Percentiles rank a stretch among this genome's conserved stretches.
Conservation (phyloP, 2,329 filamentous ascomycete genomes). For the Lojkania enalia region DNA sequence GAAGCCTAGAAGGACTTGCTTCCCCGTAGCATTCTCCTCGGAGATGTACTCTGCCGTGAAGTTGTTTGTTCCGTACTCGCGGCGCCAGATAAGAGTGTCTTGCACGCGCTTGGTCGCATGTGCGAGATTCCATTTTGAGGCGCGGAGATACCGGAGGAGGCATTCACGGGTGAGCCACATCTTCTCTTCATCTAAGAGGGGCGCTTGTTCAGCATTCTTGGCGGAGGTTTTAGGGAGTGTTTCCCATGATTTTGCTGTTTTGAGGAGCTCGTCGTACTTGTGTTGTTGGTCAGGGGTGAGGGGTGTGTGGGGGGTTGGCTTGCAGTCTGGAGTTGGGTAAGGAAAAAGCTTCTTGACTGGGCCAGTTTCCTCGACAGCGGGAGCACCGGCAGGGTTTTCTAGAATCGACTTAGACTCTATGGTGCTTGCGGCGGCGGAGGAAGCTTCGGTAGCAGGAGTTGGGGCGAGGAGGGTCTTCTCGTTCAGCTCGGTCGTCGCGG, state of each 20-base stretch:
- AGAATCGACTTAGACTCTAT: conserved; percentile 9
- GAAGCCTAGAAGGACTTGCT: conserved; percentile 87
- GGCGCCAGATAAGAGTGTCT: conserved; percentile 81
- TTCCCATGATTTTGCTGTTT: conserved; percentile 70
- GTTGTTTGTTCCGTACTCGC: conserved; percentile 78
- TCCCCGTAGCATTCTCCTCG: conserved; percentile 93
- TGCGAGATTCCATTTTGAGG: conserved; percentile 80
- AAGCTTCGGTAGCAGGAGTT: conserved; percentile 1
- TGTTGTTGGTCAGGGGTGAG: conserved; percentile 76
- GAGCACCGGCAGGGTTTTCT: conserved; percentile 3
- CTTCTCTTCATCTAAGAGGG: conserved; percentile 77
- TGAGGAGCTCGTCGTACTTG: conserved; percentile 80
- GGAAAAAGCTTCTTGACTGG: conserved; percentile 39
- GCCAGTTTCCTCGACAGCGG: conserved; percentile 9
- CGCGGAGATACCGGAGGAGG: conserved; percentile 87
- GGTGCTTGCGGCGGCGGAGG: conserved; percentile 1
- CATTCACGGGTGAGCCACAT: conserved; percentile 93
- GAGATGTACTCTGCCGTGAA: conserved; percentile 86
- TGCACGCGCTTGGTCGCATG: conserved; percentile 79
- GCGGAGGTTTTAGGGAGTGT: conserved; percentile 67
- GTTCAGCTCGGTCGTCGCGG: background rate
- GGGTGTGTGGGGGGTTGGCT: conserved; percentile 58
- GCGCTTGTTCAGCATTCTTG: conserved; percentile 60
- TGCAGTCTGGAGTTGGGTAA: conserved; percentile 53
- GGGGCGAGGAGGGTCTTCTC: conserved; percentile 7